Base-by-base conservation (phyloP, 73 alveolate genomes). In the Paramecium tetraurelia region DNA sequence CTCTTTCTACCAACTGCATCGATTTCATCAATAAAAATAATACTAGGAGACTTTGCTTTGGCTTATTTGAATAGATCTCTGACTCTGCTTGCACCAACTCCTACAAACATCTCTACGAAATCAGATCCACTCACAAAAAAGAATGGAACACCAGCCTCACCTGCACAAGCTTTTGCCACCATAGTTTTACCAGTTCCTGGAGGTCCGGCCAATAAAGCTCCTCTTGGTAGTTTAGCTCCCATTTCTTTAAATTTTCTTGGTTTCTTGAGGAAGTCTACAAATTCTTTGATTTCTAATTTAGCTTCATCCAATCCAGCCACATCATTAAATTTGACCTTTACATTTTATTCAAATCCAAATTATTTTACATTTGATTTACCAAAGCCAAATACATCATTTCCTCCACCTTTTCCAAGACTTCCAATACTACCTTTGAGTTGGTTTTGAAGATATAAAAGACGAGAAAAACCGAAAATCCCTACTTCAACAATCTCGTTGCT, bases 81-180 rank as follows among this genome's bases (percentile, higher is more conserved):
- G 7, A 98, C 99, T 70, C 99, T 88, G 20, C 98, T 94, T 21
- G 99, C 99, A 18, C 99, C 99, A 18, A 97, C 98, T 3, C 99
- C 99, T 21, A 96, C 99, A 86, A 94, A 98, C 98, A 98, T 96
- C 88, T 98, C 99, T 2, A 98, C 99, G 87, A 98, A 98, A 95
- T 98, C 99, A 21, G 99, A 97, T 29, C 99, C 99, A n/a, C 99
- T 97, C 29, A 97, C 98, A 76, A 99, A 94, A 92, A 98, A 96
- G 96, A 99, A 99, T 16, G 99, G 99, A 16, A 98, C 99, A 46
- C 98, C 97, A 4, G 99, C 99, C 85, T 97, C 99, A 92, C 98
- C 98, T 36, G 99, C 98, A 59, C 95, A 92, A 20, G 93, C 93
- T 50, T 80, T 97, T n/a, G 99, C 99, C 24, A 97, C 85, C 68